Conservation (phyloP, 768 basidiomycete genomes). For the Pleurotus cornucopiae region DNA sequence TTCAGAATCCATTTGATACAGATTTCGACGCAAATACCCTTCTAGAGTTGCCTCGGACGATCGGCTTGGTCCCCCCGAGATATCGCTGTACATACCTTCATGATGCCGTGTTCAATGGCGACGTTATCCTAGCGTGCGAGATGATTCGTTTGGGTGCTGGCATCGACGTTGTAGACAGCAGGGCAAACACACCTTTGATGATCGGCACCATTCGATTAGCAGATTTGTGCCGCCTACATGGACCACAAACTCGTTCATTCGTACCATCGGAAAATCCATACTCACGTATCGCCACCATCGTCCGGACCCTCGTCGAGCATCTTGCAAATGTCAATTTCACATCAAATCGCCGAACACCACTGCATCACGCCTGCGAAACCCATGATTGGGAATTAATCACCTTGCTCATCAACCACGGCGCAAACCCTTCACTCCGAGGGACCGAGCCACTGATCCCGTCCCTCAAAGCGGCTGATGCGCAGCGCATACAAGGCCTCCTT, state of each 20-base stretch:
- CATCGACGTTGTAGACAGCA: conserved; percentile 5
- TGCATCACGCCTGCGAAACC: conserved; percentile 13
- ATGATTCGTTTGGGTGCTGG: conserved; percentile 11
- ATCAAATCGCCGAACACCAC: conserved; percentile 8
- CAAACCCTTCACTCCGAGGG: conserved; percentile 9
- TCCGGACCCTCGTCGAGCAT: conserved; percentile 14
- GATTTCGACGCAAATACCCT: conserved; percentile 4
- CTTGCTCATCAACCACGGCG: conserved; percentile 16
- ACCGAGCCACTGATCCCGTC: conserved; percentile 3
- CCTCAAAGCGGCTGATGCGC: conserved; percentile 2
- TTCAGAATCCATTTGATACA: conserved; percentile 4
- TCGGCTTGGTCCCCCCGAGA: background rate
- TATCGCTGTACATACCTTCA: conserved; percentile 9
- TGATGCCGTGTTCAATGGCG: conserved; percentile 4
- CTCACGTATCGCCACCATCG: conserved; percentile 9
- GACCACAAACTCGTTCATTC: background rate
- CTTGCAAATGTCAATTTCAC: conserved; percentile 15
- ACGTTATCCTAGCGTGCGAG: conserved; percentile 9
- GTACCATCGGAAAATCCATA: background rate
- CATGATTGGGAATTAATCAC: conserved; percentile 16
- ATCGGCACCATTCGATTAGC: conserved; percentile 5
- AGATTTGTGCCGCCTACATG: background rate
- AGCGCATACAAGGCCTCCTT: conserved; percentile 2
- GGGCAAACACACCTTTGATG: conserved; percentile 7
- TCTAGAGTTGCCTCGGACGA: background rate